Percentiles rank a stretch among this genome's conserved stretches.
Conservation (phyloP, 139 green algal species). For the Astrephomene gubernaculifera region DNA sequence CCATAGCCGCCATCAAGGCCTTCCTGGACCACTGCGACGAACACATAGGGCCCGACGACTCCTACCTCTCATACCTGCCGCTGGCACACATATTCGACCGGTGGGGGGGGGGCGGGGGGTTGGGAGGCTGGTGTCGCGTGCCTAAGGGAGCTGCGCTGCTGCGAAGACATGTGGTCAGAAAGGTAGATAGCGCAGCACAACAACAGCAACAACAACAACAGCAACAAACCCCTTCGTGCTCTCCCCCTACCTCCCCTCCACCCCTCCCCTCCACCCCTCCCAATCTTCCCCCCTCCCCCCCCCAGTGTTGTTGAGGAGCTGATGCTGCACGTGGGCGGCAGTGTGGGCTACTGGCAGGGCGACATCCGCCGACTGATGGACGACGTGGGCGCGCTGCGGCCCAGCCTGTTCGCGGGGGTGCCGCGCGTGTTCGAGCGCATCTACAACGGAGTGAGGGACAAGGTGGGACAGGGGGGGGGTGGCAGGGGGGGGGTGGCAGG, state of each 20-base stretch:
- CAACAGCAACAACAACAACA: too few relatives aligned
- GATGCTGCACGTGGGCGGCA: slow-evolving; percentile 68
- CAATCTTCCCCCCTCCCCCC: neutral
- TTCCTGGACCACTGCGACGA: slow-evolving; percentile 63
- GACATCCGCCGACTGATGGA: slow-evolving; percentile 83
- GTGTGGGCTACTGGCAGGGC: slow-evolving; percentile 77
- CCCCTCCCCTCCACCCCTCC: neutral
- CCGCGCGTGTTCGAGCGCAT: slow-evolving; percentile 90
- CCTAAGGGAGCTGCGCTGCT: too few relatives aligned
- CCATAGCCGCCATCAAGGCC: slow-evolving; percentile 61
- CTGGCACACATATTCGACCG: slow-evolving; percentile 86
- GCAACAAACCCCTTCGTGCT: too few relatives aligned
- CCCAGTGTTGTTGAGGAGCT: slow-evolving; percentile 66
- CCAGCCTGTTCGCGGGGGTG: slow-evolving; percentile 85
- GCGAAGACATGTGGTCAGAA: too few relatives aligned
- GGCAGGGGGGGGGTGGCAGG: neutral
- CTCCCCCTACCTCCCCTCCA: neutral
- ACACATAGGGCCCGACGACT: slow-evolving; percentile 55
- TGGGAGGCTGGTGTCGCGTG: neutral
- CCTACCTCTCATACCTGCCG: slow-evolving; percentile 80
- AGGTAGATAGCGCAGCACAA: too few relatives aligned
- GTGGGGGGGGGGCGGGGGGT: slow-evolving; percentile 29
- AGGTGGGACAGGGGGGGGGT: slow-evolving; percentile 37
- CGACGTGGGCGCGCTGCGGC: slow-evolving; percentile 78
- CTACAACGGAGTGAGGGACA: slow-evolving; percentile 67